These are phyloP conservation scores for Diplodia scrobiculata DNA, from an alignment of 2,329 filamentous ascomycete species.

Conservation along the genomic window DNA sequence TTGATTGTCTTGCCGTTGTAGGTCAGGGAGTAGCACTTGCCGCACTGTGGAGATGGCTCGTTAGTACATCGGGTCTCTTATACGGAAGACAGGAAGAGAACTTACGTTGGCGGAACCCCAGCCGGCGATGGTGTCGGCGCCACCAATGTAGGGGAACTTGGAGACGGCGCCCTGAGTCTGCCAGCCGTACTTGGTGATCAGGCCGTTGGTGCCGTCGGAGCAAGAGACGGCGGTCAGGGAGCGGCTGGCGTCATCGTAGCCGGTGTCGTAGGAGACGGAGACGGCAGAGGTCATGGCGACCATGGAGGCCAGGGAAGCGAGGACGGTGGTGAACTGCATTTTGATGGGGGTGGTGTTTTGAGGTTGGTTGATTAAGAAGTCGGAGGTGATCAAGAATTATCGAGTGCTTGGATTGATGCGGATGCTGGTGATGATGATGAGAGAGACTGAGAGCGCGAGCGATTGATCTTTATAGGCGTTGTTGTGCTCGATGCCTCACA, in stretches of 20 bases:
- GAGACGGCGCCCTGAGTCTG: slow-evolving; percentile 51
- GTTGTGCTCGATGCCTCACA: neutral
- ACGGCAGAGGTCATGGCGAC: slow-evolving; percentile 28
- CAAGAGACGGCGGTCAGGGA: slow-evolving; percentile 63
- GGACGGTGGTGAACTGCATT: slow-evolving; percentile 30
- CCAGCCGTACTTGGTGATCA: slow-evolving; percentile 65
- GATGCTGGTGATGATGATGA: slow-evolving; percentile 23
- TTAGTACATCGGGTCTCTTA: slow-evolving; percentile 2
- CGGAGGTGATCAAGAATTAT: slow-evolving; percentile 10
- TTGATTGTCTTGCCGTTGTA: slow-evolving; percentile 54
- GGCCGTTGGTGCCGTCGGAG: slow-evolving; percentile 68
- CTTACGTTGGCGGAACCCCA: slow-evolving; percentile 48
- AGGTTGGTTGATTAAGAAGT: neutral
- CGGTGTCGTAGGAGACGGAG: slow-evolving; percentile 68
- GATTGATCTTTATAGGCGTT: slow-evolving; percentile 10
- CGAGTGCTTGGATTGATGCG: slow-evolving; percentile 4
- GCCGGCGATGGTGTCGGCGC: slow-evolving; percentile 51
- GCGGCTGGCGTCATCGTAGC: slow-evolving; percentile 65
- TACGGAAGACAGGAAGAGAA: neutral
- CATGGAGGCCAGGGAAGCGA: slow-evolving; percentile 27
- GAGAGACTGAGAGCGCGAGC: neutral
- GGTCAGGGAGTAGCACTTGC: slow-evolving; percentile 56
- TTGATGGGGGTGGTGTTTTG: slow-evolving; percentile 14
- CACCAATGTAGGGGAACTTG: slow-evolving; percentile 54
- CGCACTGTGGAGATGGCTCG: slow-evolving; percentile 46